These are phyloP conservation scores for Diaporthe citri DNA, from an alignment of 2,329 filamentous ascomycete genomes.

Conservation along the genomic window DNA sequence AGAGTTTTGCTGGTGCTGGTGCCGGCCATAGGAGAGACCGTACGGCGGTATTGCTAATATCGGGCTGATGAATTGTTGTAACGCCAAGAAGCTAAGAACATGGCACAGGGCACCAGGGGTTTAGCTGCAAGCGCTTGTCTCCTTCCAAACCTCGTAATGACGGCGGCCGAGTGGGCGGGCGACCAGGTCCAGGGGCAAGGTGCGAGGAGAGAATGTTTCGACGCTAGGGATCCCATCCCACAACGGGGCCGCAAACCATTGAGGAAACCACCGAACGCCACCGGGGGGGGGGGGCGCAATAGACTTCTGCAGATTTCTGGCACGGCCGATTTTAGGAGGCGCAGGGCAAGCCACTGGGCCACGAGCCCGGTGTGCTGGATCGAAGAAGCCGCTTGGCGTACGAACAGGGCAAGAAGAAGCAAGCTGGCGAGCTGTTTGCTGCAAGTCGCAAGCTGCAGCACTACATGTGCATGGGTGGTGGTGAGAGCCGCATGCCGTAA, in stretches of 20 bases:
- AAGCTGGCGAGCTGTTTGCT: conserved; percentile 22
- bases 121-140: conserved; percentile 17
- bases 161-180: conserved; percentile 2
- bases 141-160: conserved; percentile 34
- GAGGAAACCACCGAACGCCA: conserved; percentile 33
- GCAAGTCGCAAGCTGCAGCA: conserved; percentile 18
- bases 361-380: conserved; percentile 23
- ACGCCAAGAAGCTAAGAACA: conserved; percentile 38
- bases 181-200: conserved; percentile 19
- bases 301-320: not conserved
- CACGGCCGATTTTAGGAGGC: conserved; percentile 20
- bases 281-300: not conserved
- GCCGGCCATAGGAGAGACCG: conserved; percentile 11
- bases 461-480: conserved; percentile 10
- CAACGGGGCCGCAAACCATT: conserved; percentile 24
- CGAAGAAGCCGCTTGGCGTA: conserved; percentile 1
- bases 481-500: conserved; percentile 17
- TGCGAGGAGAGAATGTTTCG: conserved; percentile 13
- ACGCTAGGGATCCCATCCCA: conserved; percentile 25
- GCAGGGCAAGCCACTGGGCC: conserved; percentile 30
- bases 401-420: conserved; percentile 14
- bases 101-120: conserved; percentile 33
- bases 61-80: conserved; percentile 18
- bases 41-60: conserved; percentile 23
- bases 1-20: conserved; percentile 5